Conservation (phyloP, 345 rosid genomes). For the Bretschneidera sinensis region DNA sequence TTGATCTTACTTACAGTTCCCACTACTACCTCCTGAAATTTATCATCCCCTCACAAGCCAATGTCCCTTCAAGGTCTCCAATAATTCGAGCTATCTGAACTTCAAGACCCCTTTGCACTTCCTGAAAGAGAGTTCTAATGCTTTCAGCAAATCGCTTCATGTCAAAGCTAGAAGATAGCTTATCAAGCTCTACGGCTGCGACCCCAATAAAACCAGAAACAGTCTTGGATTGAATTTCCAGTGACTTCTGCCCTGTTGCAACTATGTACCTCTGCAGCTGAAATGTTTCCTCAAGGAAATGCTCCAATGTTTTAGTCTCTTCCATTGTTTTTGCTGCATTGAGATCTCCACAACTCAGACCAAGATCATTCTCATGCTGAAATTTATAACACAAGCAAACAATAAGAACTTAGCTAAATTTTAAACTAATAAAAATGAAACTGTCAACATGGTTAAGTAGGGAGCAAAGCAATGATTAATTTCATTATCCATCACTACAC, state of each 20-base stretch:
- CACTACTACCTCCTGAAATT: slow-evolving; percentile 36
- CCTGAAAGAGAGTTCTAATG: slow-evolving; percentile 57
- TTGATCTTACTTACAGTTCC: not conserved
- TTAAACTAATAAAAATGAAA: no score
- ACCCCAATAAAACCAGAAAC: slow-evolving; percentile 43
- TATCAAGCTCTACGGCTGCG: slow-evolving; percentile 37
- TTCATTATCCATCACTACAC: no score
- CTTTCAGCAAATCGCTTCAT: slow-evolving; percentile 60
- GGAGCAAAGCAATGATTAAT: no score
- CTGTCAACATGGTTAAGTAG: no score
- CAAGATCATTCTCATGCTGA: slow-evolving; percentile 56
- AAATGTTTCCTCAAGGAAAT: slow-evolving; percentile 79
- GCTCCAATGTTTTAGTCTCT: slow-evolving; percentile 53
- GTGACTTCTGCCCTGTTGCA: slow-evolving; percentile 75
- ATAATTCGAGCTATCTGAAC: slow-evolving; percentile 81
- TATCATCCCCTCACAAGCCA: slow-evolving; percentile 86
- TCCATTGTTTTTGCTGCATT: slow-evolving; percentile 28
- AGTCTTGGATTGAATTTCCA: slow-evolving; percentile 73
- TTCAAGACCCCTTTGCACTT: slow-evolving; percentile 88
- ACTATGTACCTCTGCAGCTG: slow-evolving; percentile 84
- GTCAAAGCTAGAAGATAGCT: slow-evolving; percentile 46
- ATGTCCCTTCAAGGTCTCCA: slow-evolving; percentile 83
- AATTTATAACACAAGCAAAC: slow-evolving; percentile 8
- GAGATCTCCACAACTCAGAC: slow-evolving; percentile 23
- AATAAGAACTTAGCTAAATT: not conserved